Evolutionary conservation across 2,329 filamentous ascomycete species (phyloP).

Genomic region (Chaetomium sp.): DNA sequence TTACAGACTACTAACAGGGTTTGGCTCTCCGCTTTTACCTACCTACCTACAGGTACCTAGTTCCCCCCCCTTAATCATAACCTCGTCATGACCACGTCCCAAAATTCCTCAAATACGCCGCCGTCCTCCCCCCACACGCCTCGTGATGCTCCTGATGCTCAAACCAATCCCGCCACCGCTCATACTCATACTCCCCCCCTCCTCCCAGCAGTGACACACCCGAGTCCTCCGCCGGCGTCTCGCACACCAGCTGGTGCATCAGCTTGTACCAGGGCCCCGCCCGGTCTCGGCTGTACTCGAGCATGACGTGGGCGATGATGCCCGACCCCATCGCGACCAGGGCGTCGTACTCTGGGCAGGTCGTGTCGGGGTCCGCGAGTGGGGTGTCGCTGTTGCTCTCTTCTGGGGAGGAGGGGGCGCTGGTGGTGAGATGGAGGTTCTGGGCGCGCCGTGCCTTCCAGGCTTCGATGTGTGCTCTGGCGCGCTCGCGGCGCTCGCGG

Average conservation of each 20-base stretch:
- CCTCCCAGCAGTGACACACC: background rate
- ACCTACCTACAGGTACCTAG: no score
- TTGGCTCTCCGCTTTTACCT: no score
- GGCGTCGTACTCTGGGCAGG: conserved; percentile 9
- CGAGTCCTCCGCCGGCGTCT: background rate
- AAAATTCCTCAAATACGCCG: conserved; percentile 6
- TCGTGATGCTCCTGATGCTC: conserved; percentile 14
- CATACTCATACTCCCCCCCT: background rate
- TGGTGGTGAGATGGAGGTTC: background rate
- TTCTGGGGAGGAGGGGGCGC: background rate
- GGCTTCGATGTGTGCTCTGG: background rate
- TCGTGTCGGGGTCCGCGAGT: background rate
- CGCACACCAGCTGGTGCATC: conserved; percentile 13
- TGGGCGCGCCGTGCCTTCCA: conserved; percentile 2
- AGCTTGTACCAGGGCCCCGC: conserved; percentile 13
- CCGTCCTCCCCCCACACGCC: background rate
- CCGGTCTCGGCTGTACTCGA: conserved; percentile 11
- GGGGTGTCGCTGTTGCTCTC: background rate
- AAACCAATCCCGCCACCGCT: conserved; percentile 14
- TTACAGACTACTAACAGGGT: no score
- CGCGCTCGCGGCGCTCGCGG: conserved; percentile 10
- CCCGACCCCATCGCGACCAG: conserved; percentile 8
- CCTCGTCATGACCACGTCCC: background rate
- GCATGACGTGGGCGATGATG: conserved; percentile 16
- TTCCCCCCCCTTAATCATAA: background rate